Base-by-base conservation (phyloP, 495 filamentous ascomycete genomes). In the Aspergillus sclerotiicarbonarius region DNA sequence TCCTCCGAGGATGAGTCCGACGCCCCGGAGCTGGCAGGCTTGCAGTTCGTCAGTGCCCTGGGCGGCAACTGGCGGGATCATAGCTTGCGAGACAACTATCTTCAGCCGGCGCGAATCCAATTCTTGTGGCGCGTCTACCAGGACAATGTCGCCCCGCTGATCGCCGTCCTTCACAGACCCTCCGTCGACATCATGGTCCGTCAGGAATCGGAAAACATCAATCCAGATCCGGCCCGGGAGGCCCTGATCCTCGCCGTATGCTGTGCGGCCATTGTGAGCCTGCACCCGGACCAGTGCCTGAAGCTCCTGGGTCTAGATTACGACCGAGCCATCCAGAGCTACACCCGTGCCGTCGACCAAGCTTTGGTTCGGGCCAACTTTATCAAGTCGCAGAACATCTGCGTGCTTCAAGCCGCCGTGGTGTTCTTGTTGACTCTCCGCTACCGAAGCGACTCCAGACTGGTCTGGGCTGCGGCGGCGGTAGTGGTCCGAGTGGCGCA, bases 401-500 rank as follows among this genome's bases (percentile, higher is more conserved):
- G 81, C 8, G 79, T 86, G 0, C 65, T 91, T 2, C 88, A 92
- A 65, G 88, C 88, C 2, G 84, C 90, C 35, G 79, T 87, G 6
- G 67, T 91, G 9, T 92, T 85, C 61, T 75, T 88, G 25, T 60
- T 78, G n/a, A 77, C 82, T 51, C 78, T 82, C 29, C 81, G 83
- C 7, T 68, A 78, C 10, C 72, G 80, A 46, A 82, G 84, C 56
- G 79, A 85, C 51, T 77, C 82, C 0, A 66, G 79, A 9, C 81
- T 84, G 54, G 71, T 71, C 2, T 88, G 84, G 81, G 78, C 82
- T 13, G 67, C 86, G 51, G 80, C 82, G 5, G 84, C 82, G 6
- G 71, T 92, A 0, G 80, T 84, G 1, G 79, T 91, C 20, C 82
- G 89, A 8, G 84, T 92, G 58, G 87, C 84, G 9, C 87, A 91